Conservation (phyloP, 2,329 filamentous ascomycete species). For the Trichoderma gracile region DNA sequence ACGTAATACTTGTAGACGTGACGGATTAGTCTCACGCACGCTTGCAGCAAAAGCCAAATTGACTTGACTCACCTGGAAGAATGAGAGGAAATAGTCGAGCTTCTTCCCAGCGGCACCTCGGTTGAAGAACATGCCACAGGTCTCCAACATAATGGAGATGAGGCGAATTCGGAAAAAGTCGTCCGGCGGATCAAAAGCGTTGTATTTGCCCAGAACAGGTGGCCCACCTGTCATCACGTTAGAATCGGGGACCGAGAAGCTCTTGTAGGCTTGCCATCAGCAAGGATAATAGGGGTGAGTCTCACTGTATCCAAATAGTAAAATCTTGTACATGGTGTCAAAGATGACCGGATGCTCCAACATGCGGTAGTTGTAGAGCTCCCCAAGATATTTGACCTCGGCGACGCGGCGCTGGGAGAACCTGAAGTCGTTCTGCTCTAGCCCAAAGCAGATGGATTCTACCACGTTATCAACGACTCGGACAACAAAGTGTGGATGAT, state of each 20-base stretch:
- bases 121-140: constrained; percentile 94
- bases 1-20: constrained; percentile 75
- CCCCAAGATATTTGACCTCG: constrained; percentile 93
- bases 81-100: constrained; percentile 93
- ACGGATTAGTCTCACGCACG: neutral
- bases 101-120: constrained; percentile 94
- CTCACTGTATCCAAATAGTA: constrained; percentile 84
- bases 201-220: constrained; percentile 74
- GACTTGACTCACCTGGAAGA: constrained; percentile 71
- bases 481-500: constrained; percentile 88
- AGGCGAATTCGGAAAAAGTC: constrained; percentile 96
- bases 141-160: constrained; percentile 86
- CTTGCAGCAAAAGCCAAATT: neutral
- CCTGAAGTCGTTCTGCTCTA: constrained; percentile 96
- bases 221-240: constrained; percentile 61
- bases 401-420: constrained; percentile 93
- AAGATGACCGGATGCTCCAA: constrained; percentile 94
- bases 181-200: constrained; percentile 80
- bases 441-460: constrained; percentile 81
- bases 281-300: constrained; percentile 26
- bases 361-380: constrained; percentile 97
- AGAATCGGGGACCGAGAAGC: constrained; percentile 11
- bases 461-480: constrained; percentile 89
- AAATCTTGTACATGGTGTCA: constrained; percentile 89
- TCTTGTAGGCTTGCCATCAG: neutral